These are phyloP conservation scores for Bryopsis sp. DNA, from an alignment of 139 green algal species.

Conservation along the genomic window DNA sequence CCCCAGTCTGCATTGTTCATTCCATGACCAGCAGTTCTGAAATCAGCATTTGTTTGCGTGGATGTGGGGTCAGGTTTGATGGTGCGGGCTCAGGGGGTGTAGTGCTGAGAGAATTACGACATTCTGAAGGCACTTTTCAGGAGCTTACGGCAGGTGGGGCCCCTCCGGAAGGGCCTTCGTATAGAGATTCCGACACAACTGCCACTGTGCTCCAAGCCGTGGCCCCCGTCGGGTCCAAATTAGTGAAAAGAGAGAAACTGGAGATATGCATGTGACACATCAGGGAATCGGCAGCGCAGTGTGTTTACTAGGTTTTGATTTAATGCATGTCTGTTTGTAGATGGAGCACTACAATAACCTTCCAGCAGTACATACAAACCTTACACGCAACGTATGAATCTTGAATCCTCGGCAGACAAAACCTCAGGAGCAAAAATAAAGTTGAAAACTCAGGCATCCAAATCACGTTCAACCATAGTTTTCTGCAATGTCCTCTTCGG, in stretches of 20 bases:
- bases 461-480: slow-evolving; percentile 9
- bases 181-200: slow-evolving; percentile 49
- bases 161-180: slow-evolving; percentile 38
- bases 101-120: slow-evolving; percentile 39
- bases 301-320: no score
- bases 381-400: no score
- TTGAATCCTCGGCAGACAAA: no score
- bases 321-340: no score
- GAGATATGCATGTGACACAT: no score
- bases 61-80: slow-evolving; percentile 1
- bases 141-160: slow-evolving; percentile 42
- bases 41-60: background rate
- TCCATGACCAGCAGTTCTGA: background rate
- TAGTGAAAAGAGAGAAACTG: no score
- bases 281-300: no score
- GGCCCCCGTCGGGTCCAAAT: no score
- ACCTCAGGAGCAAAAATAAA: no score
- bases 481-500: slow-evolving; percentile 1
- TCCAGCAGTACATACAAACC: no score
- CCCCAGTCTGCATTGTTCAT: background rate
- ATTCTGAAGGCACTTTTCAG: slow-evolving; percentile 52
- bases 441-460: no score
- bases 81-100: background rate
- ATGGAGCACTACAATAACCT: no score
- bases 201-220: slow-evolving; percentile 8